phyloP scores from a whole-genome alignment of 176 grass and related monocot genomes.

The Otatea glauca region DNA sequence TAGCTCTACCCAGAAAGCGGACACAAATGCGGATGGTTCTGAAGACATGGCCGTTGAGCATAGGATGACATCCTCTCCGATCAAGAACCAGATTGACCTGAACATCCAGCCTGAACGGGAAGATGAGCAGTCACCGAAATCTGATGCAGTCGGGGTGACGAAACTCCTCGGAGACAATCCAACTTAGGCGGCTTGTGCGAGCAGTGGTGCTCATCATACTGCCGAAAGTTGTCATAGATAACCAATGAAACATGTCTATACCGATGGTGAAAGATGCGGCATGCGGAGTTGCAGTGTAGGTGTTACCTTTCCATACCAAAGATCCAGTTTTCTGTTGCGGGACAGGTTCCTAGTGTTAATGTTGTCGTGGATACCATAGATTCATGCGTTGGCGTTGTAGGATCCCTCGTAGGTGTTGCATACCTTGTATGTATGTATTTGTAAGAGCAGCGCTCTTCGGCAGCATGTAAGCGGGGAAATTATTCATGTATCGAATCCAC shows the following conservation, averaged over 20 bases:
- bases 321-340: constrained; percentile 21
- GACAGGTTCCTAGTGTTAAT: constrained; percentile 33
- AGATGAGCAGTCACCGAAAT: constrained; percentile 86
- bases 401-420: constrained; percentile 39
- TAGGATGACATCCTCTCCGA: constrained; percentile 72
- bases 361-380: constrained; percentile 54
- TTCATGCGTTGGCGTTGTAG: constrained; percentile 24
- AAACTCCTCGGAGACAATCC: constrained; percentile 40
- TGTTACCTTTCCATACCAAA: constrained; percentile 49
- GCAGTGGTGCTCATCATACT: background rate
- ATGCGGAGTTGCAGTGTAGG: constrained; percentile 47
- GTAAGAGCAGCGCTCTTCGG: constrained; percentile 34
- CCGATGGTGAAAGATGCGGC: constrained; percentile 25
- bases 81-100: constrained; percentile 98
- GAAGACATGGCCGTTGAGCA: constrained; percentile 59
- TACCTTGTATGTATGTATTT: constrained; percentile 48
- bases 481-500: constrained; percentile 27
- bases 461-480: constrained; percentile 14
- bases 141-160: constrained; percentile 42
- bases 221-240: constrained; percentile 37
- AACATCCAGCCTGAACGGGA: constrained; percentile 97
- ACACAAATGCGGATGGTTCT: constrained; percentile 31
- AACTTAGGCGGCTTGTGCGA: constrained; percentile 4
- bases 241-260: constrained; percentile 52
- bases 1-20: constrained; percentile 44